Evolutionary conservation across 176 grass and related monocot species (phyloP), one percentile per base, ranked within the genome.

Genomic region (Triticum dicoccoides): DNA sequence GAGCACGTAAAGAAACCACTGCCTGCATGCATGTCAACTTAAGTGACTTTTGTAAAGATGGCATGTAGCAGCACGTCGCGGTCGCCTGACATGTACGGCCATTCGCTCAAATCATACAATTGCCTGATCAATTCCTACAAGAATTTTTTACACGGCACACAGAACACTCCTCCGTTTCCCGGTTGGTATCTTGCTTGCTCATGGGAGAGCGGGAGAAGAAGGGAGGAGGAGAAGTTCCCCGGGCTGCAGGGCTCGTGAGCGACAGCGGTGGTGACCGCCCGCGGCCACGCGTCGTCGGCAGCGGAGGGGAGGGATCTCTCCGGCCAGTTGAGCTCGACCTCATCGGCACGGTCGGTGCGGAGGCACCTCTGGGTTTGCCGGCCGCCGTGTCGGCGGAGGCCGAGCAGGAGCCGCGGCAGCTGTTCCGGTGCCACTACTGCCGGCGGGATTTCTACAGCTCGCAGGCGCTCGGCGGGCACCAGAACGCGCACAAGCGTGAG

Each of bases 401-500:
- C 7, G 59, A 67, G 62, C 62, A 1, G 2, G 87, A 90, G 88
- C 91, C 91, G 33, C 44, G 69, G 88, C 91, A 84, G 64, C 84
- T 89, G 74, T 90, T 87, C 75, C 76, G 84, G 56, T 93, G 91
- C 65, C 87, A 69, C 39, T 90, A 85, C 80, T 90, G 91, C 91
- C 79, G 81, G 61, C 83, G 84, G 4, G 69, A 96, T 87, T 98
- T 98, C 84, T 79, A 89, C 77, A 98, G 88, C 90, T 98, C 93
- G 9, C 95, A 98, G 71, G 95, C 95, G 8, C 90, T 98, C 13
- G 95, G 95, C 3, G 95, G 95, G 34, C 95, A 98, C 83, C 95
- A 98, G 89, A 98, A 98, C 59, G 95, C 93, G 41, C 95, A 98
- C 91, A 98, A 98, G 89, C 77, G 89, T 24, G 85, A 87, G 80